These are phyloP conservation scores for Ganoderma lingzhi DNA, from an alignment of 1,284 basidiomycete species.

Conservation along the genomic window DNA sequence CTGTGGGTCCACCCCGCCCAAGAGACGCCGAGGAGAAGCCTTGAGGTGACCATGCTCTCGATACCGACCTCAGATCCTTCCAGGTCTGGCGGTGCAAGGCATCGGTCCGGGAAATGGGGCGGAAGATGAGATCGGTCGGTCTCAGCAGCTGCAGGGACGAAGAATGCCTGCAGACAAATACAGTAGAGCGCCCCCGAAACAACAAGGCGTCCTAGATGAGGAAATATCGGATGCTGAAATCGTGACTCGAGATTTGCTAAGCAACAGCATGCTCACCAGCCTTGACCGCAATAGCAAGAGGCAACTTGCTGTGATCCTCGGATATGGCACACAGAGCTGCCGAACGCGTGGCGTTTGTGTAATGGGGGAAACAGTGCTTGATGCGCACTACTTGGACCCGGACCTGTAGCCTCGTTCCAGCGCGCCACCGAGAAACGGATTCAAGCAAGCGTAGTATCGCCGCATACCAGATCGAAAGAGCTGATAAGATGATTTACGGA, in stretches of 20 bases:
- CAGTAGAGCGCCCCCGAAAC: constrained; percentile 19
- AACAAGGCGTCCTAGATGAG: constrained; percentile 17
- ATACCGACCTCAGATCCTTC: constrained; percentile 15
- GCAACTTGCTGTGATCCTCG: background rate
- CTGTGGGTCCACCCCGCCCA: constrained; percentile 31
- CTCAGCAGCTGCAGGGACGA: constrained; percentile 11
- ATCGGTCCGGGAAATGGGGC: constrained; percentile 23
- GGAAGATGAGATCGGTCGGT: constrained; percentile 29
- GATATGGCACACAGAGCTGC: background rate
- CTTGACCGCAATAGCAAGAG: constrained; percentile 1
- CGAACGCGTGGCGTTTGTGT: background rate
- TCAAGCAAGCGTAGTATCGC: background rate
- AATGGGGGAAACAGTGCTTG: background rate
- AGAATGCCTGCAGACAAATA: constrained; percentile 19
- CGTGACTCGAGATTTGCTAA: constrained; percentile 15
- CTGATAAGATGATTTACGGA: constrained; percentile 8
- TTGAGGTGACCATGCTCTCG: constrained; percentile 24
- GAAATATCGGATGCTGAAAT: constrained; percentile 13
- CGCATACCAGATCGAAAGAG: background rate
- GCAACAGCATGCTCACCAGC: constrained; percentile 2
- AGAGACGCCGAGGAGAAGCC: constrained; percentile 22
- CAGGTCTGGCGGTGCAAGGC: constrained; percentile 11
- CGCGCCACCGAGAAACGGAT: background rate
- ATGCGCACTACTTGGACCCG: background rate
- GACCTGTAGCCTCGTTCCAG: background rate